Evolutionary conservation across 345 rosid genomes (phyloP).

Genomic region (Euclidium syriacum): DNA sequence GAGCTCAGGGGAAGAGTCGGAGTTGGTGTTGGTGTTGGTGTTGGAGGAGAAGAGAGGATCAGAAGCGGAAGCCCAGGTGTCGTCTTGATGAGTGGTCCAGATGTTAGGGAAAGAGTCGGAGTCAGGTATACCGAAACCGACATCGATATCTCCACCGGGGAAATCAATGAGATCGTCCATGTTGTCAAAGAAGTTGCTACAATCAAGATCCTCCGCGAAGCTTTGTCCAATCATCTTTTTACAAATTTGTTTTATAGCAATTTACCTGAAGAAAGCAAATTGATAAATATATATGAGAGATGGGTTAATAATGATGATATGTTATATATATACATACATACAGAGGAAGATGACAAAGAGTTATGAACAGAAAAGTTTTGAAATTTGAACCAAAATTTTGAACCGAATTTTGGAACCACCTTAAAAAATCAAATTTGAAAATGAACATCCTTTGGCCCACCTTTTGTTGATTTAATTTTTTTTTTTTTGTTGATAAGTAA

Average conservation of each 20-base stretch:
- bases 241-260: slow-evolving; percentile 20
- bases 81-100: slow-evolving; percentile 65
- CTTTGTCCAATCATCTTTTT: slow-evolving; percentile 63
- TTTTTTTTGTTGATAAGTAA: neutral
- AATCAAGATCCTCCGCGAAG: slow-evolving; percentile 79
- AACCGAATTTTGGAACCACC: slow-evolving; percentile 27
- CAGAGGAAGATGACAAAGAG: slow-evolving; percentile 20
- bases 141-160: slow-evolving; percentile 64
- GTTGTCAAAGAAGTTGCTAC: slow-evolving; percentile 91
- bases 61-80: slow-evolving; percentile 50
- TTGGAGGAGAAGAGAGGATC: slow-evolving; percentile 59
- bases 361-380: slow-evolving; percentile 17
- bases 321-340: too few relatives aligned
- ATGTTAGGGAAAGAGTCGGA: slow-evolving; percentile 47
- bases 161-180: slow-evolving; percentile 87
- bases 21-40: slow-evolving; percentile 22
- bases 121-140: slow-evolving; percentile 33
- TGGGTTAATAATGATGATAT: neutral
- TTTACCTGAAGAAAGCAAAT: neutral
- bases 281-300: neutral
- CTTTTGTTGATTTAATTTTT: slow-evolving; percentile 3
- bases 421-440: slow-evolving; percentile 25
- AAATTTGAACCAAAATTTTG: slow-evolving; percentile 5
- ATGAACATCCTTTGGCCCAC: slow-evolving; percentile 27
- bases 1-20: slow-evolving; percentile 73